Evolutionary conservation across 768 basidiomycete species (phyloP), one percentile per base, ranked within the genome.

Genomic region (Russula foetens): DNA sequence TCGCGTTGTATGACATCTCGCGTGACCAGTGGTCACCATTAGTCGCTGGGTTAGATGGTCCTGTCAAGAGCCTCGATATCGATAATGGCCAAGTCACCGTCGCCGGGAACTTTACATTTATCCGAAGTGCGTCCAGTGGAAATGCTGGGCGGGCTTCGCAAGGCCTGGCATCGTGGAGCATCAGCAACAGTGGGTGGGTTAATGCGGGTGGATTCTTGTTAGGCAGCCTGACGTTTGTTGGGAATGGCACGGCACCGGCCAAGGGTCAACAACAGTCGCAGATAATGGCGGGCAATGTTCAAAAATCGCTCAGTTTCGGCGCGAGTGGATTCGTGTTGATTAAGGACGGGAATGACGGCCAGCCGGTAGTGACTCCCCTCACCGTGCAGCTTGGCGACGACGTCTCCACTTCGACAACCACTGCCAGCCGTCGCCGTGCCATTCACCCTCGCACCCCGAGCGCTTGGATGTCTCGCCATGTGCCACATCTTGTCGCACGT

Each of bases 271-370:
- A 71, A 12, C 69, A 73, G 19, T 69, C 76, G 0, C 85, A 90
- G 70, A 79, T 85, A 65, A 67, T 92, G 15, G 89, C 89, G 12
- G 91, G 91, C 6, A 86, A 79, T 58, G 75, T 91, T 23, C 67
- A 68, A 1, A 74, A 79, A 5, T 79, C 83, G 33, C 76, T 80
- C 55, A 75, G 77, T 66, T 88, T 85, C 64, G 89, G 90, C 23
- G 88, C 90, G 0, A 82, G 78, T 55, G 94, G 93, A 7, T 80
- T 94, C 70, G 89, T 90, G 47, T 80, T 88, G 72, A 73, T 97
- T 23, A 78, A 85, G 58, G 91, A 89, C 62, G 84, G 84, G 44
- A 69, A 76, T 39, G 71, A 70, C 54, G 72, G 83, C 17, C 43
- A 74, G 61, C 86, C 88, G 12, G 63, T 70, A 21, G 76, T 96